phyloP scores from a whole-genome alignment of 176 grass and related monocot species.

The Urochloa ruziziensis region DNA sequence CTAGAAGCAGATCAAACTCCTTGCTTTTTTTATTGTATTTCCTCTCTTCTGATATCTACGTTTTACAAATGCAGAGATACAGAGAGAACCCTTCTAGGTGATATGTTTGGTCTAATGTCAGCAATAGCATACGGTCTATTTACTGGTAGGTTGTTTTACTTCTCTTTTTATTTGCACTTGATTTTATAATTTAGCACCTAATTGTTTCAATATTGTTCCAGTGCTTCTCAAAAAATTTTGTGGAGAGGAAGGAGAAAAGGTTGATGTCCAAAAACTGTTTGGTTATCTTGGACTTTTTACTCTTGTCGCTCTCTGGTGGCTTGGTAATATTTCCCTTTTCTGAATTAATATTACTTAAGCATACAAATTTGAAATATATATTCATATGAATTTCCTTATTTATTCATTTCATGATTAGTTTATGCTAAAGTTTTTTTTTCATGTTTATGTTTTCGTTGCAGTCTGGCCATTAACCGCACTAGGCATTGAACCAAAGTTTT shows the following conservation, averaged over 20 bases:
- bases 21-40: not conserved
- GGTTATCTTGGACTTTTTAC: conserved; percentile 86
- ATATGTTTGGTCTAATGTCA: conserved; percentile 94
- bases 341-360: not conserved
- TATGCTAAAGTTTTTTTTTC: not conserved
- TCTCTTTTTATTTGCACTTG: not conserved
- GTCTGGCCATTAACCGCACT: conserved; percentile 94
- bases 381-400: not conserved
- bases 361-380: not conserved
- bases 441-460: conserved; percentile 38
- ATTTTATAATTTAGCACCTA: not conserved
- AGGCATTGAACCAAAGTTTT: conserved; percentile 95
- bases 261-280: conserved; percentile 94
- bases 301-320: conserved; percentile 91
- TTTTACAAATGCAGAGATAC: conserved; percentile 49
- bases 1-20: not conserved
- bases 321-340: conserved; percentile 48
- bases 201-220: conserved; percentile 44
- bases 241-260: conserved; percentile 88
- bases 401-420: not conserved
- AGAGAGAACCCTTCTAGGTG: conserved; percentile 82
- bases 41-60: conserved; percentile 9
- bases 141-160: conserved; percentile 57
- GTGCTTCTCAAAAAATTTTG: conserved; percentile 97
- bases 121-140: conserved; percentile 86